These are phyloP conservation scores for Arachnomyces sp. DNA, from an alignment of 2,329 filamentous ascomycete species.

Conservation along the genomic window DNA sequence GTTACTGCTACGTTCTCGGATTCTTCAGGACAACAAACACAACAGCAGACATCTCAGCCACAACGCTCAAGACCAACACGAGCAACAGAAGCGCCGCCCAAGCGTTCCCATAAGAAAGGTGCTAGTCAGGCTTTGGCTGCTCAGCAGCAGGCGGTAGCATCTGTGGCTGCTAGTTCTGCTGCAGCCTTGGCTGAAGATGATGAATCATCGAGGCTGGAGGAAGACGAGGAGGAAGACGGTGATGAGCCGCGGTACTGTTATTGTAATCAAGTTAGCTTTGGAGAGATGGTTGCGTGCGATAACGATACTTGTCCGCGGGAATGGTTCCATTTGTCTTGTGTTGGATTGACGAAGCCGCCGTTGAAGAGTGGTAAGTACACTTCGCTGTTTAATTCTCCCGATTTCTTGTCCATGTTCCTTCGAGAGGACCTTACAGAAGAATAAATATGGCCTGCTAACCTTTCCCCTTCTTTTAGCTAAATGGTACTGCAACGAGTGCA, in stretches of 20 bases:
- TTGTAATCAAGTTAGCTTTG: slow-evolving; percentile 71
- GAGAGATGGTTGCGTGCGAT: slow-evolving; percentile 78
- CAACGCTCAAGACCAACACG: slow-evolving; percentile 7
- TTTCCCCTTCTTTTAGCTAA: slow-evolving; percentile 48
- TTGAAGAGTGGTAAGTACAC: slow-evolving; percentile 59
- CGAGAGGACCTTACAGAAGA: no score
- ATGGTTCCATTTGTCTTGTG: slow-evolving; percentile 79
- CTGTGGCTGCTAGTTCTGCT: slow-evolving; percentile 19
- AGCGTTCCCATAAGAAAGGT: slow-evolving; percentile 30
- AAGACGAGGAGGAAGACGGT: slow-evolving; percentile 55
- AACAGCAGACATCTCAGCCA: slow-evolving; percentile 9
- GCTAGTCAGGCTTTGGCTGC: slow-evolving; percentile 16
- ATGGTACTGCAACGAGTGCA: slow-evolving; percentile 77
- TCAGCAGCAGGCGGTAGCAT: slow-evolving; percentile 10
- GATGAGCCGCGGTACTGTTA: slow-evolving; percentile 72
- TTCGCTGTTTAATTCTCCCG: slow-evolving; percentile 5
- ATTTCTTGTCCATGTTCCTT: neutral
- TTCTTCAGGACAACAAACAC: slow-evolving; percentile 21
- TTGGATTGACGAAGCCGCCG: slow-evolving; percentile 70
- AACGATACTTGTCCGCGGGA: slow-evolving; percentile 63
- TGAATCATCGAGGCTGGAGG: slow-evolving; percentile 35
- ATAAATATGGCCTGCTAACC: slow-evolving; percentile 14
- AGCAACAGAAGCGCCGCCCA: slow-evolving; percentile 27
- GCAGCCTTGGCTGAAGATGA: slow-evolving; percentile 36
- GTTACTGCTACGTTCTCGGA: slow-evolving; percentile 30